These are phyloP conservation scores for Saksenaea oblongispora DNA, from an alignment of 371 early-diverging fungal genomes.

Conservation along the genomic window DNA sequence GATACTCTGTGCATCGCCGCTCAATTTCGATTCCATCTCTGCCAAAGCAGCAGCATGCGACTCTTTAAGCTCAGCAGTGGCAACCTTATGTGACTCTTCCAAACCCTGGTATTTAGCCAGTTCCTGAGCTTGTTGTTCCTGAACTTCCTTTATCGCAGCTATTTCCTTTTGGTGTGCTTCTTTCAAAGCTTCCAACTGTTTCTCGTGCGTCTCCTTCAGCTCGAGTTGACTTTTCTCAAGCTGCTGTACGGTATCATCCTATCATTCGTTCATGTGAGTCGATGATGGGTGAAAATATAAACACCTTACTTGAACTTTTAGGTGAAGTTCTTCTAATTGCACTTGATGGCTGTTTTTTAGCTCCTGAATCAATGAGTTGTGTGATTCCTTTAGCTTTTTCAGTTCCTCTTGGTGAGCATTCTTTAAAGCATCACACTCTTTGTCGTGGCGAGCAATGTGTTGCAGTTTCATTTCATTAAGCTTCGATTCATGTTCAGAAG, in stretches of 20 bases:
- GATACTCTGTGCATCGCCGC: slow-evolving; percentile 2
- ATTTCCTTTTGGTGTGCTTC: slow-evolving; percentile 1
- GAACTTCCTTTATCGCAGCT: not conserved
- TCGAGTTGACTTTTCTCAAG: not conserved
- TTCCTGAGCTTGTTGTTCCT: not conserved
- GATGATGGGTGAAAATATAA: not conserved
- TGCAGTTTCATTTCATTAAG: slow-evolving; percentile 20
- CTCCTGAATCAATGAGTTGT: not conserved
- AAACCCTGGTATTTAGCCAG: not conserved
- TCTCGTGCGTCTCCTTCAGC: not conserved
- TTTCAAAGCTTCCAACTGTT: slow-evolving; percentile 4
- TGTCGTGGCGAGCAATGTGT: slow-evolving; percentile 10
- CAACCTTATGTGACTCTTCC: not conserved
- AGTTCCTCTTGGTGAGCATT: not conserved
- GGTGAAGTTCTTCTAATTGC: slow-evolving; percentile 2
- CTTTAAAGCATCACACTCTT: slow-evolving; percentile 15
- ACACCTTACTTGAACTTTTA: not conserved
- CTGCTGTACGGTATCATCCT: not conserved
- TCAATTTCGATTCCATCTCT: slow-evolving; percentile 15
- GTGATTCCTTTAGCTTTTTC: slow-evolving; percentile 17
- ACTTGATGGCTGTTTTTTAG: not conserved
- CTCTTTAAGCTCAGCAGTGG: not conserved
- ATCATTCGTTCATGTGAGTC: not conserved
- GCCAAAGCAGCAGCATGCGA: slow-evolving; percentile 16
- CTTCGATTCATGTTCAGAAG: slow-evolving; percentile 18